Base-by-base conservation (phyloP, 2,329 filamentous ascomycete species). In the Penicillium sclerotiorum region DNA sequence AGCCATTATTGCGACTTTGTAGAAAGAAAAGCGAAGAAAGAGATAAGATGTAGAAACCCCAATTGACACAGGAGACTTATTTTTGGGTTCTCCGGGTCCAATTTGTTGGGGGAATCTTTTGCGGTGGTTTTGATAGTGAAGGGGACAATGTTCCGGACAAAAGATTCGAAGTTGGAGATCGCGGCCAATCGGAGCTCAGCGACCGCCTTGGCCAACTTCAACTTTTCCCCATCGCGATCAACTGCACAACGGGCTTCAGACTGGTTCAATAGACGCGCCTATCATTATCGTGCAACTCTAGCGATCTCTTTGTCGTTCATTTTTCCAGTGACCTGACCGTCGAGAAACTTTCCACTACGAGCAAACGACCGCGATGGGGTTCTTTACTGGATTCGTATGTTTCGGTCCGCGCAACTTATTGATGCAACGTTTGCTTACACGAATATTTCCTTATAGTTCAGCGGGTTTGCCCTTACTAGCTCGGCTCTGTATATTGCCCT, bases 401-500 rank as follows among this genome's bases (percentile, higher is more conserved):
- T 45, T 5, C 8, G 13, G 17, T 12, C 43, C 23, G 39, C 5
- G 11, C 25, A 40, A 3, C n/a, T 22, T 23, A 17, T 17, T 21
- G 4, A 17, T 5, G 13, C 18, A 23, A 9, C 8, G 8, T 20
- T 15, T 9, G 15, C 33, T 36, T n/a, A n/a, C n/a, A n/a, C n/a
- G n/a, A 36, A 47, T 27, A 5, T 25, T 44, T 15, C 22, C 35
- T 21, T 12, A 50, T 58, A 92, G 88, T 83, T 87, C 57, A 86
- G 88, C 65, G 88, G 89, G 59, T 82, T 90, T 48, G 87, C 88
- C 57, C 77, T 93, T 53, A 91, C 88, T 41, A 82, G 89, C 52
- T 85, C 85, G 36, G 66, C 88, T 52, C 82, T 89, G 62, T 92
- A 90, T 72, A 78, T 92, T 47, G 84, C 85, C 41, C 74, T 89